Evolutionary conservation across 1,284 basidiomycete species (phyloP).

Genomic region (Tilletiopsis washingtonensis): DNA sequence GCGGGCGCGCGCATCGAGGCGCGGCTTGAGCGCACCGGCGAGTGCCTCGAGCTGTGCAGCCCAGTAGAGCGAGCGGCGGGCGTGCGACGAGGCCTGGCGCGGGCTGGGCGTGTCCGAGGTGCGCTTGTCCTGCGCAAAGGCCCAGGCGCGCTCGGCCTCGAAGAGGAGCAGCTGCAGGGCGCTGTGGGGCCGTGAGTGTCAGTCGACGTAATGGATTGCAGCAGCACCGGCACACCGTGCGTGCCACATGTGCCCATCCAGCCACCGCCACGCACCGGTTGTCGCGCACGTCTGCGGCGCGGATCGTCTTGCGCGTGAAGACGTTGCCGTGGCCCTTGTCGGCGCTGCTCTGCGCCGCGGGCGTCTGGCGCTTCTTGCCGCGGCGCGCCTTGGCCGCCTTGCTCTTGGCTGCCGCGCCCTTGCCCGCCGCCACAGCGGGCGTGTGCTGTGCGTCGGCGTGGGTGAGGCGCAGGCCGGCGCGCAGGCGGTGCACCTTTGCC

Average conservation of each 20-base stretch:
- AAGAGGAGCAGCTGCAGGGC: conserved; percentile 70
- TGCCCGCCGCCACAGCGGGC: conserved; percentile 12
- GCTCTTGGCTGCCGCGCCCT: conserved; percentile 10
- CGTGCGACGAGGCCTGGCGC: conserved; percentile 68
- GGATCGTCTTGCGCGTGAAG: conserved; percentile 55
- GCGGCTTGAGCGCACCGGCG: conserved; percentile 56
- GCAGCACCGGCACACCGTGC: neutral
- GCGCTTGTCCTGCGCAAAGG: conserved; percentile 73
- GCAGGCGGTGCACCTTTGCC: conserved; percentile 77
- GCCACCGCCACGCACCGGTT: conserved; percentile 13
- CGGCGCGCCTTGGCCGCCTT: conserved; percentile 6
- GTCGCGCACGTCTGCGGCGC: conserved; percentile 22
- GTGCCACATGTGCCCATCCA: too few species aligned
- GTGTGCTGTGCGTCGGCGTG: conserved; percentile 50
- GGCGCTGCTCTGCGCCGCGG: conserved; percentile 28
- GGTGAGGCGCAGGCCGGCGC: conserved; percentile 72
- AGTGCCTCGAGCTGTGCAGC: conserved; percentile 68
- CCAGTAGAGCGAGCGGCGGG: conserved; percentile 77
- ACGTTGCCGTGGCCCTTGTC: conserved; percentile 67
- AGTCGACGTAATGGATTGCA: neutral
- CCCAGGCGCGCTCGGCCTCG: conserved; percentile 85
- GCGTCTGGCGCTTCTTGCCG: conserved; percentile 15
- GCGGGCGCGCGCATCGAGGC: conserved; percentile 24
- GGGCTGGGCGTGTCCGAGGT: conserved; percentile 57
- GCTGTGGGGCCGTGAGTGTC: conserved; percentile 9